These are phyloP conservation scores for Leptographium radiaticola DNA, from an alignment of 2,329 filamentous ascomycete genomes.

Conservation along the genomic window DNA sequence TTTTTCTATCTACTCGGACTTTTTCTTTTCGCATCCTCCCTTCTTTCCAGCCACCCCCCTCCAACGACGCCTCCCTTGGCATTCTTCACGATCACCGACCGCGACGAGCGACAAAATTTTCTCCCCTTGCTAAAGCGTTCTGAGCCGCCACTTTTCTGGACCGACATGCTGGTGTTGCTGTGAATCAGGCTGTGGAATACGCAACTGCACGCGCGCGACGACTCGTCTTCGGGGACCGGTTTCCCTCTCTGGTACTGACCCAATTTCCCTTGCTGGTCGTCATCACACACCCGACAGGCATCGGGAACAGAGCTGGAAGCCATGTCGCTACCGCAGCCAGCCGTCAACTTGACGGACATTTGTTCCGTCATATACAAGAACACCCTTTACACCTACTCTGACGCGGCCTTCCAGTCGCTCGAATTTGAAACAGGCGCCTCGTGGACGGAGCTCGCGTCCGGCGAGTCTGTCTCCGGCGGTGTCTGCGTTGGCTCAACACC, in stretches of 20 bases:
- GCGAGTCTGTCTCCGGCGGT: conserved; percentile 58
- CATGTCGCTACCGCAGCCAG: conserved; percentile 64
- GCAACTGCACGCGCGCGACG: neutral
- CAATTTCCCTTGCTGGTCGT: neutral
- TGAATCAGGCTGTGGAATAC: neutral
- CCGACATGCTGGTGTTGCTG: neutral
- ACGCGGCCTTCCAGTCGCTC: conserved; percentile 62
- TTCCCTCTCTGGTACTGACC: neutral
- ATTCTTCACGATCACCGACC: neutral
- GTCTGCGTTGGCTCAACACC: conserved; percentile 63
- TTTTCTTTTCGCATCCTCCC: neutral
- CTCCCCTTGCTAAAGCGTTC: no score
- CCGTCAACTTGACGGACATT: conserved; percentile 56
- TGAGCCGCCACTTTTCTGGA: neutral
- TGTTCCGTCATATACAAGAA: conserved; percentile 74
- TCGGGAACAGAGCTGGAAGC: conserved; percentile 9
- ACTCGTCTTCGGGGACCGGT: neutral
- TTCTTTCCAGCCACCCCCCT: neutral
- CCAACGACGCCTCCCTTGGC: neutral
- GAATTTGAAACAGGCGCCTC: conserved; percentile 51
- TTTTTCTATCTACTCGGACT: neutral
- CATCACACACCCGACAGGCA: neutral
- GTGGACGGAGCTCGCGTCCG: conserved; percentile 56
- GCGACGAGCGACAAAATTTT: neutral
- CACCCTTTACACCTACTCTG: conserved; percentile 73